Evolutionary conservation across 2,329 filamentous ascomycete species (phyloP), one percentile per base, ranked within the genome.

Genomic region (Fusarium annulatum): DNA sequence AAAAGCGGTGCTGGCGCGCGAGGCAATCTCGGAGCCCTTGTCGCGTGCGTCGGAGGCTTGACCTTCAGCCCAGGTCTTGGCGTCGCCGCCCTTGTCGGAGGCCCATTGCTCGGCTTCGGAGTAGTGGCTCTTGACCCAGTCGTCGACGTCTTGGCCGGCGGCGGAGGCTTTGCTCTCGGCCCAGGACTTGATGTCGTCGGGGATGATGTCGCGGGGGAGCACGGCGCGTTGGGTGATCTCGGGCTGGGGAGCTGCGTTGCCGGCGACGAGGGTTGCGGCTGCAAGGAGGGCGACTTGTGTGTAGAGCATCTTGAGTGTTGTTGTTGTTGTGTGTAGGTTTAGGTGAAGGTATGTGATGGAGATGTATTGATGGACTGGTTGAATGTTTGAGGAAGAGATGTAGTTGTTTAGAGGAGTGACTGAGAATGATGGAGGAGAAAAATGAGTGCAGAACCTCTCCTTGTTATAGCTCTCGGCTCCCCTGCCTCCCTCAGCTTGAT

Each of bases 231-330:
- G 39, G 5, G 76, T 77, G 70, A 74, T 67, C 9, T 64, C 41
- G 63, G 15, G 63, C 8, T 26, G 64, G 58, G 43, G 55, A 10
- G 33, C 30, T 34, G 55, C 41, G 15, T 61, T 51, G 36, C 64
- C 77, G 43, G 77, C 77, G 43, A 62, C 76, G 48, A 77, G 53
- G 64, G 72, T 62, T 45, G 76, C 77, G 23, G 64, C 33, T 19
- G 77, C 56, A 51, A 79, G 61, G 18, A 79, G 51, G 23, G 67
- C 49, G 68, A 77, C 34, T 67, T 79, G 77, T 53, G 67, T 64
- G 76, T 74, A 78, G 39, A 52, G 77, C 77, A 78, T 78, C 26
- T 28, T 69, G 65, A 23, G 18, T 52, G 56, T 26, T 65, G 64
- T 53, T 65, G 64, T 53, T 30, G 43, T 57, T 28, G 33, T 57